Evolutionary conservation across 2,329 filamentous ascomycete species (phyloP).

Genomic region (Trichoderma harzianum): DNA sequence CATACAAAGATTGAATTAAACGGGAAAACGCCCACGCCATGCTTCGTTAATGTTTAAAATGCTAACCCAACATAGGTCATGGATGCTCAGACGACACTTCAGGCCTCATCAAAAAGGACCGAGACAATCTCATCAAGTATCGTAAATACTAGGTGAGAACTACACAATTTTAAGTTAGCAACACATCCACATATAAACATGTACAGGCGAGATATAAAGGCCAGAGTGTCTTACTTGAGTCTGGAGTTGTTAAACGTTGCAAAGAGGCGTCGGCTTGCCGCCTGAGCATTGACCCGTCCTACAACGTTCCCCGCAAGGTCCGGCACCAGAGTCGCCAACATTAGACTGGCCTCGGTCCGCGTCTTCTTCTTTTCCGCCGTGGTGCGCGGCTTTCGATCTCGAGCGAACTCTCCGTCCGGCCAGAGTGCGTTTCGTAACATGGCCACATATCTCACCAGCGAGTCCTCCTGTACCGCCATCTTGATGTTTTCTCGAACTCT

Average conservation of each 20-base stretch:
- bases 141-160: constrained; percentile 66
- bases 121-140: constrained; percentile 68
- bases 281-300: constrained; percentile 84
- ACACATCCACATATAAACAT: not conserved
- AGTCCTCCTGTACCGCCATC: constrained; percentile 71
- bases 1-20: not conserved
- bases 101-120: constrained; percentile 55
- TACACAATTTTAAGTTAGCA: constrained; percentile 31
- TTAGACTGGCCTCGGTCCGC: constrained; percentile 79
- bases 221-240: constrained; percentile 66
- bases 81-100: not conserved
- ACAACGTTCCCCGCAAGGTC: constrained; percentile 93
- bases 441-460: constrained; percentile 70
- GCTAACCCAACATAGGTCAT: not conserved
- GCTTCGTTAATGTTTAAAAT: constrained; percentile 1
- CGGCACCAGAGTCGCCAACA: constrained; percentile 85
- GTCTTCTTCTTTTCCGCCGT: constrained; percentile 73
- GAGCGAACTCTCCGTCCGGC: constrained; percentile 63
- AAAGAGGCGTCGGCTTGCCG: constrained; percentile 82
- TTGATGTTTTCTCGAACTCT: constrained; percentile 86
- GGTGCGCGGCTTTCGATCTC: constrained; percentile 56
- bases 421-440: constrained; percentile 76
- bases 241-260: constrained; percentile 87
- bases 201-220: not conserved
- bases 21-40: constrained; percentile 17